Conservation (phyloP, 2,329 filamentous ascomycete genomes). For the Ophiostoma triangulosporum region DNA sequence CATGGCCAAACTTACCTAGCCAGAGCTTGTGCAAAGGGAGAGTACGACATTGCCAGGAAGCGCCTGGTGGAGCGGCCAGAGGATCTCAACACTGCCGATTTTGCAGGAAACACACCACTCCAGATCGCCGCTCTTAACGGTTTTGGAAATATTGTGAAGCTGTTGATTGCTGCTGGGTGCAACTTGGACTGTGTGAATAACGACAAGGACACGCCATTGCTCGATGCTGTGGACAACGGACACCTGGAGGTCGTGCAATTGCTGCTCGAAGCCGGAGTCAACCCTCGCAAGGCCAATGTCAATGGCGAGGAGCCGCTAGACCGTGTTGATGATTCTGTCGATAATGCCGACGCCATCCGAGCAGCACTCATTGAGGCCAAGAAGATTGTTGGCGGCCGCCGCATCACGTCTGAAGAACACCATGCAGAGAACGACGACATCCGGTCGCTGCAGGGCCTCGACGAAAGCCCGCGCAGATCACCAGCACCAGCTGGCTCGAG, state of each 20-base stretch:
- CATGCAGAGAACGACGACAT: constrained; percentile 33
- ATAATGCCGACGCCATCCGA: constrained; percentile 70
- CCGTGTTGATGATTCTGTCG: constrained; percentile 58
- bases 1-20: constrained; percentile 85
- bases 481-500: constrained; percentile 28
- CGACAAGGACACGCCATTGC: constrained; percentile 81
- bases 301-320: constrained; percentile 86
- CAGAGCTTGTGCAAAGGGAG: constrained; percentile 77
- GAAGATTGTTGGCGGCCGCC: constrained; percentile 39
- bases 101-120: constrained; percentile 89
- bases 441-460: constrained; percentile 40
- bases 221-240: constrained; percentile 93
- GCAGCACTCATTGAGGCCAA: constrained; percentile 47
- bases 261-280: constrained; percentile 73
- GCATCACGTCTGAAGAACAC: constrained; percentile 45
- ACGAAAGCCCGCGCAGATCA: constrained; percentile 46
- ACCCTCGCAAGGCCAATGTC: constrained; percentile 83
- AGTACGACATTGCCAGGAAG: constrained; percentile 64
- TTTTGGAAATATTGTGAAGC: constrained; percentile 72
- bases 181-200: constrained; percentile 67
- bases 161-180: constrained; percentile 73
- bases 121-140: constrained; percentile 88
- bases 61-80: constrained; percentile 68
- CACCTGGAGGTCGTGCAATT: constrained; percentile 80
- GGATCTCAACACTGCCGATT: constrained; percentile 79